Evolutionary conservation across 225 moss, liverwort and hornwort species (phyloP).

Genomic region (Straminergon stramineum): DNA sequence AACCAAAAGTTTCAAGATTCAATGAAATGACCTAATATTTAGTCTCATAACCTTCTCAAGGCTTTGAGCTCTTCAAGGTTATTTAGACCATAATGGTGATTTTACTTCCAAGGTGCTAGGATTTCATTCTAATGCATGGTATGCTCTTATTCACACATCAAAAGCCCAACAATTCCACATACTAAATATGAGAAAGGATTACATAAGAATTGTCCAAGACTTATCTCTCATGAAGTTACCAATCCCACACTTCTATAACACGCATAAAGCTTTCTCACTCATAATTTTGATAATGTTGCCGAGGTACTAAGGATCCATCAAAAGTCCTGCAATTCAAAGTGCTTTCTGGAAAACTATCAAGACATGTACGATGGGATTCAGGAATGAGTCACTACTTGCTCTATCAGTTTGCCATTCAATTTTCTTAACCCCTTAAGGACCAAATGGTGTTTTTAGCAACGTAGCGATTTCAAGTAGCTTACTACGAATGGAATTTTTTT

Average conservation of each 20-base stretch:
- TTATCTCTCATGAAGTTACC: background rate
- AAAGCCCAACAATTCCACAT: background rate
- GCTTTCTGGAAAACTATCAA: background rate
- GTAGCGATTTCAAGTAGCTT: too few relatives aligned
- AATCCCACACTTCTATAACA: background rate
- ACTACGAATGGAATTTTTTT: too few relatives aligned
- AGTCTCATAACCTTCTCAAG: background rate
- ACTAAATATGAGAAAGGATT: background rate
- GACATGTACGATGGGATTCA: background rate
- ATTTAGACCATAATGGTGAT: background rate
- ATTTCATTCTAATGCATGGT: background rate
- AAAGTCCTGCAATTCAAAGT: background rate
- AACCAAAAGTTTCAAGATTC: background rate
- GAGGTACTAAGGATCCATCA: background rate
- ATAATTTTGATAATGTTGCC: background rate
- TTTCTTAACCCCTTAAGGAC: too few relatives aligned
- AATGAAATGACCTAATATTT: background rate
- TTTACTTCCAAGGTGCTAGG: background rate
- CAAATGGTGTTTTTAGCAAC: too few relatives aligned
- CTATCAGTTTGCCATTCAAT: background rate
- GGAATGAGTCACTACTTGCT: constrained; percentile 25
- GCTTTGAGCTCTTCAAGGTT: background rate
- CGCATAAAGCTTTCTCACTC: background rate
- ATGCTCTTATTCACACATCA: background rate
- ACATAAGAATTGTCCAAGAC: background rate